These are phyloP conservation scores for Paramecium caudatum DNA, from an alignment of 73 alveolate genomes.

Conservation along the genomic window DNA sequence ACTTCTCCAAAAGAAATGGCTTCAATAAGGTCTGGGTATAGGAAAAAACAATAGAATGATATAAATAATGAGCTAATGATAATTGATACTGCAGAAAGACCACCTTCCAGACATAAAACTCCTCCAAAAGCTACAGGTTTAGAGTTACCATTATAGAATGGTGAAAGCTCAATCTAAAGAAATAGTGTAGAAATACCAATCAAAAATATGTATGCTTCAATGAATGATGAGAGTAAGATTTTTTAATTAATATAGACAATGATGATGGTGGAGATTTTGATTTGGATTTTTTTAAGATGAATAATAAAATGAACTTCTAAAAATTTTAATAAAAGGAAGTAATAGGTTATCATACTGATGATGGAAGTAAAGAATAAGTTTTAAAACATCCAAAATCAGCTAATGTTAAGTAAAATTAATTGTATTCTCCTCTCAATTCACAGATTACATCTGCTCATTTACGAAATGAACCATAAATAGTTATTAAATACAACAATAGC, in stretches of 20 bases:
- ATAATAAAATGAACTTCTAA: background rate
- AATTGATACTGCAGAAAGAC: background rate
- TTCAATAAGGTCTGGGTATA: conserved; percentile 29
- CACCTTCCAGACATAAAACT: conserved; percentile 78
- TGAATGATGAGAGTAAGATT: background rate
- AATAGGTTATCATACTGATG: conserved; percentile 1
- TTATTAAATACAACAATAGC: conserved; percentile 49
- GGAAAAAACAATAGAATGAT: conserved; percentile 25
- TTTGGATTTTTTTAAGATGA: conserved; percentile 50
- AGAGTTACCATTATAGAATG: conserved; percentile 65
- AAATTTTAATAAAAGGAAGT: conserved; percentile 11
- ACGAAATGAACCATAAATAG: conserved; percentile 19
- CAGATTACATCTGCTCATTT: background rate
- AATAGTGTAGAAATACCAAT: conserved; percentile 34
- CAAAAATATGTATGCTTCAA: conserved; percentile 70
- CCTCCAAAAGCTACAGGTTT: conserved; percentile 79
- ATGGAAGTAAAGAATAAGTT: background rate
- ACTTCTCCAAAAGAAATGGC: background rate
- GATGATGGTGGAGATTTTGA: conserved; percentile 3
- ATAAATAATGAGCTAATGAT: background rate
- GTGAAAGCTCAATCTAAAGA: background rate
- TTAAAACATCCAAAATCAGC: background rate
- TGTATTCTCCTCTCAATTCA: conserved; percentile 11
- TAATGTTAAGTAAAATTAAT: background rate
- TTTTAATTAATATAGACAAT: background rate